phyloP scores from a whole-genome alignment of 2,329 filamentous ascomycete species.

The Cladosporium sp. region DNA sequence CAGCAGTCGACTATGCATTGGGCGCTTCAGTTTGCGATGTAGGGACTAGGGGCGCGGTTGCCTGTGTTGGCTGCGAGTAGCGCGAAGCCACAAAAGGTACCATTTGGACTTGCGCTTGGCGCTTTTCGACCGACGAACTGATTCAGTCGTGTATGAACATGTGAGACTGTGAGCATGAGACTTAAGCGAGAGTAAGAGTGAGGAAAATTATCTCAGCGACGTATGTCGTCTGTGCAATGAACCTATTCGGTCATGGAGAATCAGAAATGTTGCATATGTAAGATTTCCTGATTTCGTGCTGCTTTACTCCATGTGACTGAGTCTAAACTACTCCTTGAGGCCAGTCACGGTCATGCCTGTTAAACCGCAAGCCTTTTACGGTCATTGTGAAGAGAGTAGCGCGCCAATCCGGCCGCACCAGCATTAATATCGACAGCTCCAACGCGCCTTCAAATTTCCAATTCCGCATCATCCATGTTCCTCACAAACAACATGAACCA shows the following conservation, averaged over 20 bases:
- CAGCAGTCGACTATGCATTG: not conserved
- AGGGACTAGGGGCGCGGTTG: not conserved
- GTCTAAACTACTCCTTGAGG: not conserved
- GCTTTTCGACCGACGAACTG: too few relatives aligned
- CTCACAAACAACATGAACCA: slow-evolving; percentile 47
- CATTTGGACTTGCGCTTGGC: too few relatives aligned
- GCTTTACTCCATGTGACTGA: not conserved
- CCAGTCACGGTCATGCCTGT: not conserved
- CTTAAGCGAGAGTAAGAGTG: too few relatives aligned
- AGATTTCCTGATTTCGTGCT: not conserved
- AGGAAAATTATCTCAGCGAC: too few relatives aligned
- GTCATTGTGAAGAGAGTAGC: not conserved
- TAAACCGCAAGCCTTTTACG: not conserved
- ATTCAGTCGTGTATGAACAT: too few relatives aligned
- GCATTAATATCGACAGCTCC: not conserved
- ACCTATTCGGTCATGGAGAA: too few relatives aligned
- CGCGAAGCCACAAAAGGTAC: not conserved
- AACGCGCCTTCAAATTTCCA: slow-evolving; percentile 23
- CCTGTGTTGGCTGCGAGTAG: not conserved
- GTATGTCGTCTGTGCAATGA: too few relatives aligned
- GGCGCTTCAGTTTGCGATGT: not conserved
- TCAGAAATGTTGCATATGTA: too few relatives aligned
- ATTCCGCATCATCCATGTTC: slow-evolving; percentile 47
- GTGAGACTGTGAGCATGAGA: too few relatives aligned
- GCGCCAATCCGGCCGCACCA: not conserved